Evolutionary conservation across 805 yeast genomes (phyloP).

Genomic region (Pichia pseudocactophila): DNA sequence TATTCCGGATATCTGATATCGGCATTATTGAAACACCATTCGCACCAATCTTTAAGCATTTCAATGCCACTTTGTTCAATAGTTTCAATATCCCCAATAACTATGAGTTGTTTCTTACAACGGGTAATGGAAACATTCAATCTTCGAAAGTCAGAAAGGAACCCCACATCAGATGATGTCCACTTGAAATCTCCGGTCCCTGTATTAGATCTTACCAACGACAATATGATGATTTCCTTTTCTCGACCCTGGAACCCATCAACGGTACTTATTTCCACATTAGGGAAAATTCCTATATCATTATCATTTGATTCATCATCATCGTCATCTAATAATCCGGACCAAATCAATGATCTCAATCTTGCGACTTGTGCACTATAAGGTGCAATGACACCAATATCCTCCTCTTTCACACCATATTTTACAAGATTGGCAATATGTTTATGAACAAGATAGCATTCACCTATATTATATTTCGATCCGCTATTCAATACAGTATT

Average conservation of each 20-base stretch:
- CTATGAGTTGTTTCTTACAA: constrained; percentile 74
- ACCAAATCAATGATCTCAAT: constrained; percentile 39
- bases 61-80: constrained; percentile 35
- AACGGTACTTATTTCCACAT: constrained; percentile 75
- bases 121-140: constrained; percentile 92
- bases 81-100: constrained; percentile 80
- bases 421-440: constrained; percentile 47
- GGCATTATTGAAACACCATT: constrained; percentile 56
- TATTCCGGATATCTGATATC: constrained; percentile 61
- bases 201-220: constrained; percentile 71
- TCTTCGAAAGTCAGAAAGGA: constrained; percentile 68
- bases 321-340: constrained; percentile 13
- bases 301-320: constrained; percentile 4
- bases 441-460: constrained; percentile 48
- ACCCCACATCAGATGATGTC: constrained; percentile 56
- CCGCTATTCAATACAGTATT: constrained; percentile 17
- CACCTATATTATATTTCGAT: constrained; percentile 74
- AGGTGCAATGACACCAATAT: constrained; percentile 85
- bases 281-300: constrained; percentile 21
- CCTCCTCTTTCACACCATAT: constrained; percentile 42
- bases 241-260: constrained; percentile 98
- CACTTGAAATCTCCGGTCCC: constrained; percentile 23
- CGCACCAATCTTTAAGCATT: constrained; percentile 58
- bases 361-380: constrained; percentile 78
- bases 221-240: constrained; percentile 73